Conservation (phyloP, 2,329 filamentous ascomycete species). For the Xylariales sp. region DNA sequence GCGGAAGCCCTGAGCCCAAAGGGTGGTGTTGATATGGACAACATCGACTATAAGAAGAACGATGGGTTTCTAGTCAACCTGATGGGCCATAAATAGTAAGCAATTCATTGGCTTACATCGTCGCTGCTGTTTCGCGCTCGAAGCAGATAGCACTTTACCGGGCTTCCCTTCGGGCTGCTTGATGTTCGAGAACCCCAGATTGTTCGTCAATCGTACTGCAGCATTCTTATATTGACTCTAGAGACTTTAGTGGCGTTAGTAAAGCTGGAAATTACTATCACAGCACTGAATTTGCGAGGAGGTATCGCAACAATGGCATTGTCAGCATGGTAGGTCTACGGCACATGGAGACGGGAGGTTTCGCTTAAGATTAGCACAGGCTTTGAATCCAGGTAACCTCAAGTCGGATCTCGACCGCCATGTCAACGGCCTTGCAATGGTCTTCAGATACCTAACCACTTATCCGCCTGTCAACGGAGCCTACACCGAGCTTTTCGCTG, state of each 20-base stretch:
- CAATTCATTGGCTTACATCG: too few species aligned
- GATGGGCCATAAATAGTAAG: neutral
- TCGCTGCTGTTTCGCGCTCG: too few species aligned
- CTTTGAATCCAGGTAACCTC: neutral
- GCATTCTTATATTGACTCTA: too few species aligned
- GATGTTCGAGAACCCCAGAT: too few species aligned
- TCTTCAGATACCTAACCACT: constrained; percentile 10
- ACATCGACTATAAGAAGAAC: neutral
- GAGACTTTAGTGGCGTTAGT: neutral
- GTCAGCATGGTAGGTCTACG: neutral
- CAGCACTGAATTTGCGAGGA: neutral
- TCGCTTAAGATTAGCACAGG: neutral
- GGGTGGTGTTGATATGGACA: neutral
- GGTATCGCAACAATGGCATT: neutral
- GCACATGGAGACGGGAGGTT: neutral
- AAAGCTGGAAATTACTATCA: constrained; percentile 1
- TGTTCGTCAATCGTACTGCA: too few species aligned
- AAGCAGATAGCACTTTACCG: too few species aligned
- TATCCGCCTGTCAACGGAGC: constrained; percentile 27
- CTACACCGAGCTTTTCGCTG: constrained; percentile 39
- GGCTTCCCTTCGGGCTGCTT: too few species aligned
- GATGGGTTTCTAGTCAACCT: neutral
- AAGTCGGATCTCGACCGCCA: neutral
- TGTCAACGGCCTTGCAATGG: neutral
- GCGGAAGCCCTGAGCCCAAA: neutral